Conservation (phyloP, 2,329 filamentous ascomycete genomes). For the Cytospora mali region DNA sequence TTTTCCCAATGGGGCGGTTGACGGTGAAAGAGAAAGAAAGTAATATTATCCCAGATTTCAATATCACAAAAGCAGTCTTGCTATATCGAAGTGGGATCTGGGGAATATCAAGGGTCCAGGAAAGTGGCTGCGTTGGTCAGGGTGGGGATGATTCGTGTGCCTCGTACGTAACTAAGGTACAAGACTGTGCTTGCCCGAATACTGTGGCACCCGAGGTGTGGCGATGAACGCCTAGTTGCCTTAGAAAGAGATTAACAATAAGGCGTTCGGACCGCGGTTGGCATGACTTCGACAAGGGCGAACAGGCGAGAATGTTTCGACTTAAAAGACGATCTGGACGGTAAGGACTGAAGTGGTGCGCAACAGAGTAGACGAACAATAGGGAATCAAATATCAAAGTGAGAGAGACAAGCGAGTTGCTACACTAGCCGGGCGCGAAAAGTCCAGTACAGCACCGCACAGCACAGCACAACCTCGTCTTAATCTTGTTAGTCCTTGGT, state of each 20-base stretch:
- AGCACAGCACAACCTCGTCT: no score
- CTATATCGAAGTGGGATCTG: constrained; percentile 3
- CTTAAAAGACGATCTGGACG: constrained; percentile 2
- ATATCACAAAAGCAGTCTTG: constrained; percentile 19
- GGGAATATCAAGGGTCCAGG: constrained; percentile 12
- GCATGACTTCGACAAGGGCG: neutral
- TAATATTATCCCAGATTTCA: neutral
- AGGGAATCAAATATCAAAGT: constrained; percentile 15
- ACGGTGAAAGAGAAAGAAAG: neutral
- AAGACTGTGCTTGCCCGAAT: constrained; percentile 7
- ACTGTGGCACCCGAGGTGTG: constrained; percentile 7
- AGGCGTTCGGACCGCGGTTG: neutral
- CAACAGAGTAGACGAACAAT: neutral
- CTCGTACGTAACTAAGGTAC: constrained; percentile 25
- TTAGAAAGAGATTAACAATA: neutral
- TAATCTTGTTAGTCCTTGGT: no score
- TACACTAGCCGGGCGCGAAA: neutral
- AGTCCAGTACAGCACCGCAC: no score
- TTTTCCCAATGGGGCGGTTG: constrained; percentile 7
- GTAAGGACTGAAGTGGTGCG: constrained; percentile 6
- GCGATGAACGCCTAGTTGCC: constrained; percentile 1
- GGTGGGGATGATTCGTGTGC: constrained; percentile 27
- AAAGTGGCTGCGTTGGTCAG: constrained; percentile 13
- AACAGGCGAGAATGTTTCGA: neutral
- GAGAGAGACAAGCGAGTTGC: constrained; percentile 6